phyloP scores from a whole-genome alignment of 441 rosid genomes.

The Populus hybrid region DNA sequence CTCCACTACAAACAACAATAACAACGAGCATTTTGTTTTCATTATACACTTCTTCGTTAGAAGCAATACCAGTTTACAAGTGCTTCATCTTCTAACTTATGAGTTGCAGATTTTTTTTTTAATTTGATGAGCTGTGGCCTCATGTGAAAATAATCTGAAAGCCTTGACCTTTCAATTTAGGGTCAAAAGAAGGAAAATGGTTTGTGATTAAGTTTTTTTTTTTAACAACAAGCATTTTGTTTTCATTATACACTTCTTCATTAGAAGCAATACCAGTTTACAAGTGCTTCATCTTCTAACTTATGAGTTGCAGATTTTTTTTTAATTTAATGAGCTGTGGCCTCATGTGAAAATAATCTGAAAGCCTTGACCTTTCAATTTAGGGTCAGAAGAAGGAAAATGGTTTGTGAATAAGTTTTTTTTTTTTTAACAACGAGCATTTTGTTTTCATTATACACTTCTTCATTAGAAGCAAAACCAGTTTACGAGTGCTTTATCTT shows the following conservation, averaged over 20 bases:
- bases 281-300: neutral
- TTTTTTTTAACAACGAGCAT: neutral
- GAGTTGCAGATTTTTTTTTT: slow-evolving; percentile 1
- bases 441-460: neutral
- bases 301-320: slow-evolving; percentile 2
- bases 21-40: neutral
- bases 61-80: neutral
- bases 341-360: neutral
- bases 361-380: neutral
- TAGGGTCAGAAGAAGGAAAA: too few relatives aligned
- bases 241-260: neutral
- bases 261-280: neutral
- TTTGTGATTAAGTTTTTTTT: too few relatives aligned
- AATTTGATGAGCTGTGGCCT: neutral
- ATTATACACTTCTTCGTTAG: neutral
- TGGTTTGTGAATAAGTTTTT: too few relatives aligned
- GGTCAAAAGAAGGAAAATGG: too few relatives aligned
- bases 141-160: neutral
- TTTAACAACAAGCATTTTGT: neutral
- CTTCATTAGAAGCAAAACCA: neutral
- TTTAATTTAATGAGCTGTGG: neutral
- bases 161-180: neutral
- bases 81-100: neutral
- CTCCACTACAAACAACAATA: neutral
- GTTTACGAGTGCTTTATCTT: neutral